A percentile compares a stretch with the other conserved stretches of the same genome.
Conservation (phyloP, 1,284 basidiomycete genomes). For the Cryptococcus sp. region DNA sequence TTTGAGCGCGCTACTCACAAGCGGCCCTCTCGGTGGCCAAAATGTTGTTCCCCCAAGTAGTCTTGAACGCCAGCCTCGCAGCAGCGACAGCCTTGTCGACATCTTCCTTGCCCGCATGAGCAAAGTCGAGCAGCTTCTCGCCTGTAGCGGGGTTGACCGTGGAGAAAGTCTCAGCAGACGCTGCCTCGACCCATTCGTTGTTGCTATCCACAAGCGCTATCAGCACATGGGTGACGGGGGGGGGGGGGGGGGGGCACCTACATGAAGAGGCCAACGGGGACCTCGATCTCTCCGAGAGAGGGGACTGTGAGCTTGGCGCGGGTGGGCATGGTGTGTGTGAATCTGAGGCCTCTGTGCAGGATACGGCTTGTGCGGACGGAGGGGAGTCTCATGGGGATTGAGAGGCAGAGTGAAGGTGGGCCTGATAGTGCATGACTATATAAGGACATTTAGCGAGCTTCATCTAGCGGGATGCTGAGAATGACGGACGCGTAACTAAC, state of each 20-base stretch:
- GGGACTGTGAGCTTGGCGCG: constrained; percentile 24
- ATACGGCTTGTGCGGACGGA: neutral
- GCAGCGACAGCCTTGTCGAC: constrained; percentile 78
- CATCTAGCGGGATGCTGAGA: too few relatives aligned
- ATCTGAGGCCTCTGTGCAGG: neutral
- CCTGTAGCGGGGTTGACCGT: constrained; percentile 56
- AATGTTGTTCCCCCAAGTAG: constrained; percentile 84
- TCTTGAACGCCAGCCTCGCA: constrained; percentile 75
- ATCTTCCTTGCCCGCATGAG: constrained; percentile 55
- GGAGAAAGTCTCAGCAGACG: constrained; percentile 28
- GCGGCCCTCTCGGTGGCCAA: constrained; percentile 73
- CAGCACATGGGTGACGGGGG: constrained; percentile 22
- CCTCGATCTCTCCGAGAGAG: constrained; percentile 52
- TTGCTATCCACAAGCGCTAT: constrained; percentile 25
- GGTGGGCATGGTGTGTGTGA: constrained; percentile 11
- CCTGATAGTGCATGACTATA: neutral
- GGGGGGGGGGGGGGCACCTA: constrained; percentile 10
- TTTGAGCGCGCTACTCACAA: too few relatives aligned
- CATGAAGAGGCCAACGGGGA: constrained; percentile 84
- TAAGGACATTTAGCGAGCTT: neutral
- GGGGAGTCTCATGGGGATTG: neutral
- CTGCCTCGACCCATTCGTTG: constrained; percentile 35
- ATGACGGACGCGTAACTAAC: too few relatives aligned
- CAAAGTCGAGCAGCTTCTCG: constrained; percentile 44
- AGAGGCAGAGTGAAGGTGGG: neutral